Conservation (phyloP, 2,329 filamentous ascomycete genomes). For the Pseudogymnoascus sp. region DNA sequence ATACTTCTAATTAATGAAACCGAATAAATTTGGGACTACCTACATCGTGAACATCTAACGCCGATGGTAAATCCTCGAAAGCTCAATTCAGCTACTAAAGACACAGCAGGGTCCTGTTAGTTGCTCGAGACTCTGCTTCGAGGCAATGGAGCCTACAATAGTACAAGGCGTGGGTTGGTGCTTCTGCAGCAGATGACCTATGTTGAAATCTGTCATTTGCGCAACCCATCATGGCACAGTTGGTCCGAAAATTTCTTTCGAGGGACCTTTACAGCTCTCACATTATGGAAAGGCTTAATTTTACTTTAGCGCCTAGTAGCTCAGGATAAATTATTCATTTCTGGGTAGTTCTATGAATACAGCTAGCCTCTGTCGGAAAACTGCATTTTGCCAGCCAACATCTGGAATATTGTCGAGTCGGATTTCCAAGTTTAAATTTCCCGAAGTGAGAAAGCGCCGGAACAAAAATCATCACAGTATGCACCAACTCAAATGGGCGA, state of each 20-base stretch:
- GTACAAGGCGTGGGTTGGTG: not conserved
- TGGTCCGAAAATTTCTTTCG: not conserved
- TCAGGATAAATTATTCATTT: not conserved
- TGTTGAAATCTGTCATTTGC: not conserved
- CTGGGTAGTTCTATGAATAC: not conserved
- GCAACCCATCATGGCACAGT: not conserved
- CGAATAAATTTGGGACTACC: too few relatives aligned
- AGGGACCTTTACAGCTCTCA: not conserved
- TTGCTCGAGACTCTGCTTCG: not conserved
- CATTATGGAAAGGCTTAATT: not conserved
- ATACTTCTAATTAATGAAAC: too few relatives aligned
- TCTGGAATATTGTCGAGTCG: not conserved
- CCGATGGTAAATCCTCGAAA: not conserved
- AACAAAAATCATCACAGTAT: not conserved
- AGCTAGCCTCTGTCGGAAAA: not conserved
- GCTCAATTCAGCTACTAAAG: not conserved
- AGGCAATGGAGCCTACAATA: not conserved
- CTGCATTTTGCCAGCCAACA: not conserved
- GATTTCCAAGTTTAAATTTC: not conserved
- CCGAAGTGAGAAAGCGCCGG: not conserved
- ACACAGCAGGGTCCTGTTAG: not conserved
- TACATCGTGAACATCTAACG: too few relatives aligned
- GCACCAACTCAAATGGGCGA: not conserved
- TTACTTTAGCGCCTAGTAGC: not conserved
- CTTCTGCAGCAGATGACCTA: not conserved